Percentiles rank a stretch among this genome's conserved stretches.
phyloP scores from a whole-genome alignment of 2,329 filamentous ascomycete genomes.

The Coniochaeta hoffmannii region DNA sequence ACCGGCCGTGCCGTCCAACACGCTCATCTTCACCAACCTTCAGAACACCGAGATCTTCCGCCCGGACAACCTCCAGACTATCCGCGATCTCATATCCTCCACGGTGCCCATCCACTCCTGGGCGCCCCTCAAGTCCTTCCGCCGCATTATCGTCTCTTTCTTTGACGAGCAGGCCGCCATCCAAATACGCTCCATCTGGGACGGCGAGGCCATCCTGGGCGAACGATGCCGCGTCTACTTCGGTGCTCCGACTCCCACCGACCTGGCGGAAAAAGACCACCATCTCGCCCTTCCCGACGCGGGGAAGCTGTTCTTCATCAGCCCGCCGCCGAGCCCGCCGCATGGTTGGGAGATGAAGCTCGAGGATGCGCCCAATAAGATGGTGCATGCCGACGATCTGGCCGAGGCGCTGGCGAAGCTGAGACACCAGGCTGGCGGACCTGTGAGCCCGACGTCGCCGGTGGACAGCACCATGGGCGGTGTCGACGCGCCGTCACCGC shows the following conservation, averaged over 20 bases:
- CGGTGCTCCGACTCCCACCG: conserved; percentile 52
- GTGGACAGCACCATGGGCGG: conserved; percentile 15
- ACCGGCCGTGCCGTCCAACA: conserved; percentile 75
- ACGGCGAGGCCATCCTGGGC: conserved; percentile 67
- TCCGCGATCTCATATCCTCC: conserved; percentile 61
- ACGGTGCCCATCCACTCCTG: conserved; percentile 71
- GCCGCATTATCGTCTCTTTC: conserved; percentile 75
- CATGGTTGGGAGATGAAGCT: conserved; percentile 62
- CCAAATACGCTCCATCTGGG: conserved; percentile 63
- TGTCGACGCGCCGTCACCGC: conserved; percentile 6
- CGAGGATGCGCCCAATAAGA: conserved; percentile 64
- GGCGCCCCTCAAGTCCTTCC: conserved; percentile 75
- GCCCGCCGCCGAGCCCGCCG: conserved; percentile 59
- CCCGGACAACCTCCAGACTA: conserved; percentile 64
- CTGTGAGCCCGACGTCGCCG: conserved; percentile 17
- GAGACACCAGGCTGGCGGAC: conserved; percentile 32
- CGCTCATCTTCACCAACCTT: conserved; percentile 77
- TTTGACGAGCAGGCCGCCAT: conserved; percentile 62
- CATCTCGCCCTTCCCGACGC: conserved; percentile 61
- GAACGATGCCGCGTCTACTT: conserved; percentile 63
- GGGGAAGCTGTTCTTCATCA: conserved; percentile 68
- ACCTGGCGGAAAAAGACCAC: conserved; percentile 36
- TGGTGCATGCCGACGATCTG: conserved; percentile 61
- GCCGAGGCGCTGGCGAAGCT: conserved; percentile 59
- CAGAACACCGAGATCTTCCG: conserved; percentile 66